A percentile compares a stretch with the other conserved stretches of the same genome.
These are phyloP conservation scores for Trypanosoma mega DNA, from an alignment of 208 protist species.

Conservation along the genomic window DNA sequence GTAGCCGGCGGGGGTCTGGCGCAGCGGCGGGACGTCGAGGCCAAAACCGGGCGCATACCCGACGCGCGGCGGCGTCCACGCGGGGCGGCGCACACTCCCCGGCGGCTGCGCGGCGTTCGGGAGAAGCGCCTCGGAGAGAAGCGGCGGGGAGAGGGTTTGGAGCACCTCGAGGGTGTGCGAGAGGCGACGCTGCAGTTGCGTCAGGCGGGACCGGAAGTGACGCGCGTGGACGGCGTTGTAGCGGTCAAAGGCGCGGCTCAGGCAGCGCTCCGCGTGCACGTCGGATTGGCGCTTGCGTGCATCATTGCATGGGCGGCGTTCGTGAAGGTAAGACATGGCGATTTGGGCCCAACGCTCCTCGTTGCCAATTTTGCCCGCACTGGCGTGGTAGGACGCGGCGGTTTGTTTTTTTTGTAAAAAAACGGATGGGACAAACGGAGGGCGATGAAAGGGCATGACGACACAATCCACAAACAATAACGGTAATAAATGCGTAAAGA, in stretches of 20 bases:
- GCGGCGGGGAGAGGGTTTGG: conserved; percentile 41
- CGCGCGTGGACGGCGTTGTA: conserved; percentile 50
- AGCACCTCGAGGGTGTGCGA: conserved; percentile 71
- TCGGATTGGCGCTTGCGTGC: conserved; percentile 75
- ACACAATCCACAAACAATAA: conserved; percentile 1
- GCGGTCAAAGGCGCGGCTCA: conserved; percentile 74
- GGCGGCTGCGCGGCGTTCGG: conserved; percentile 79
- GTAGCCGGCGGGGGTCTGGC: conserved; percentile 73
- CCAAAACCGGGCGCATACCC: conserved; percentile 88
- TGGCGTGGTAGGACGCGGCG: conserved; percentile 67
- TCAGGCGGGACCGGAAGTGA: conserved; percentile 51
- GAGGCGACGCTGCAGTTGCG: conserved; percentile 49
- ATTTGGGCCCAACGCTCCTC: conserved; percentile 90
- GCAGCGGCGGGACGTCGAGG: conserved; percentile 83
- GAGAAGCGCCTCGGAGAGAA: conserved; percentile 67
- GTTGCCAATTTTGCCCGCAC: conserved; percentile 65
- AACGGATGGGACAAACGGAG: conserved; percentile 1
- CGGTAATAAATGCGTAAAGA: conserved; percentile 6
- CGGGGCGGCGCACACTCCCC: conserved; percentile 56
- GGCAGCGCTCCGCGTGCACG: conserved; percentile 61
- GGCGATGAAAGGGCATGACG: conserved; percentile 14
- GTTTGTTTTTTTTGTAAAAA: conserved; percentile 71
- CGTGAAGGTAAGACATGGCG: conserved; percentile 89
- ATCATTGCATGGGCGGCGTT: conserved; percentile 83
- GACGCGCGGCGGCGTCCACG: conserved; percentile 71